Evolutionary conservation across 2,329 filamentous ascomycete genomes (phyloP).

Genomic region (Chalara sp.): DNA sequence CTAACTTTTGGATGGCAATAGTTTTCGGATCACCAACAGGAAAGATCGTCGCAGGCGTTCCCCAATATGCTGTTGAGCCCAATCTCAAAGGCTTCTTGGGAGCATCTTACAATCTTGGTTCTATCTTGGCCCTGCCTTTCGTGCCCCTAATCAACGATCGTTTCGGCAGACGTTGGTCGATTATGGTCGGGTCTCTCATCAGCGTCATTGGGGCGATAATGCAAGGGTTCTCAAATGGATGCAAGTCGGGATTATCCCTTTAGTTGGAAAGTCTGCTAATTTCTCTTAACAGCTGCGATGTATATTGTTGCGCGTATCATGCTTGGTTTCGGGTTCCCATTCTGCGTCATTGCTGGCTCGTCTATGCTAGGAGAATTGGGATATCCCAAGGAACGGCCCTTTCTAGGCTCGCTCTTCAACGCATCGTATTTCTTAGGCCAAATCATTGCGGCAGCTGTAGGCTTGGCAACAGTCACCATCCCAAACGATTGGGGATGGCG

Average conservation of each 20-base stretch:
- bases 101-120: slow-evolving; percentile 34
- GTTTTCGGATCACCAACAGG: too few species aligned
- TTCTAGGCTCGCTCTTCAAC: neutral
- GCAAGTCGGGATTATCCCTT: neutral
- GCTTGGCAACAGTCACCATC: neutral
- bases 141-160: neutral
- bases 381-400: neutral
- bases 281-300: neutral
- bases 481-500: neutral
- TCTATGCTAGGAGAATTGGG: neutral
- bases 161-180: neutral
- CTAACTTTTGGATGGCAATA: too few species aligned
- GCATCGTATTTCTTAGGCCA: neutral
- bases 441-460: neutral
- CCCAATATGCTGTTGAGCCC: too few species aligned
- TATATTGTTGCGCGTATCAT: neutral
- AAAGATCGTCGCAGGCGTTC: too few species aligned
- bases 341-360: neutral
- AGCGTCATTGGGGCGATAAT: neutral
- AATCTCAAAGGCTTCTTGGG: slow-evolving; percentile 29
- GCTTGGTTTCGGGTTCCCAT: slow-evolving; percentile 4
- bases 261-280: too few species aligned
- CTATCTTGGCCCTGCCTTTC: slow-evolving; percentile 25
- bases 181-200: neutral
- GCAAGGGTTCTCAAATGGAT: neutral